These are phyloP conservation scores for Blastocystis sp. DNA, from an alignment of 352 stramenopile species.

Conservation along the genomic window DNA sequence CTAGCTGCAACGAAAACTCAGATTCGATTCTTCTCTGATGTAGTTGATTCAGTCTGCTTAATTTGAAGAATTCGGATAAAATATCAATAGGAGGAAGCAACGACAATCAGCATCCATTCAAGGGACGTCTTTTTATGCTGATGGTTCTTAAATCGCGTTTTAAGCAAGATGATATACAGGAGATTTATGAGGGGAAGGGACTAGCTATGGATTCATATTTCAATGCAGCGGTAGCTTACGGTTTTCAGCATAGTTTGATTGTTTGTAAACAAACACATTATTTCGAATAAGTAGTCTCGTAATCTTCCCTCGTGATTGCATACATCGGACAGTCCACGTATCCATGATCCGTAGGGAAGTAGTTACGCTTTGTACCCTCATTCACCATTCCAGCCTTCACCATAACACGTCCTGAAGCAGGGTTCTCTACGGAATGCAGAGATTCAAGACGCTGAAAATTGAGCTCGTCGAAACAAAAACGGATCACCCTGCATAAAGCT, in stretches of 20 bases:
- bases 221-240: background rate
- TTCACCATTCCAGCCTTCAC: constrained; percentile 8
- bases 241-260: background rate
- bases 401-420: constrained; percentile 40
- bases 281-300: background rate
- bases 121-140: background rate
- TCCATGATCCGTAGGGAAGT: constrained; percentile 48
- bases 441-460: background rate
- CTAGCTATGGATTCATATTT: background rate
- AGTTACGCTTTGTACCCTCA: constrained; percentile 8
- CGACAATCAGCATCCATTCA: background rate
- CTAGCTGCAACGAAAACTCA: background rate
- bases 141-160: background rate
- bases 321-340: constrained; percentile 12
- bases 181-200: background rate
- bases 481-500: background rate
- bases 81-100: background rate
- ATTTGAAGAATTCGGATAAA: background rate
- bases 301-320: constrained; percentile 5
- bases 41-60: background rate
- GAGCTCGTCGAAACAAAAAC: constrained; percentile 26
- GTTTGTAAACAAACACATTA: constrained; percentile 10
- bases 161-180: background rate
- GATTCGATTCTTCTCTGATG: constrained; percentile 25
- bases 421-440: background rate